phyloP scores from a whole-genome alignment of 2,329 filamentous ascomycete genomes.

The Cercospora beticola region DNA sequence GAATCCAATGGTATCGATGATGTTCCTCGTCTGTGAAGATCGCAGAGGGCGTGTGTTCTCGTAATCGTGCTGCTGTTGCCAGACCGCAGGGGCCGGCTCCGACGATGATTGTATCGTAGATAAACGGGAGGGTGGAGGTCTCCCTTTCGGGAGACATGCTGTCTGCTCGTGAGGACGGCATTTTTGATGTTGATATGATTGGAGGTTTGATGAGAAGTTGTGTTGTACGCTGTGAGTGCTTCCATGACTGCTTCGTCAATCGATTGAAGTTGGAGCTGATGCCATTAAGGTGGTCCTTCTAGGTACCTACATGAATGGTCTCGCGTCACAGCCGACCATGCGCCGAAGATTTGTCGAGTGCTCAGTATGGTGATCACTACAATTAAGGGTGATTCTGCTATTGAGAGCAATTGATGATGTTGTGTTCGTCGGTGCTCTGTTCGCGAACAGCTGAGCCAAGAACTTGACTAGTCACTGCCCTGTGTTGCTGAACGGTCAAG shows the following conservation, averaged over 20 bases:
- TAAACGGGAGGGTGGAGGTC: slow-evolving; percentile 20
- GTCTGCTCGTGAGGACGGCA: slow-evolving; percentile 21
- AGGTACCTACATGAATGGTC: slow-evolving; percentile 12
- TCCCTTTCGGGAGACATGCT: slow-evolving; percentile 22
- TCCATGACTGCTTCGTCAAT: not conserved
- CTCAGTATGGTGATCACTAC: not conserved
- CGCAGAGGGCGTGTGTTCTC: slow-evolving; percentile 71
- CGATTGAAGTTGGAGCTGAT: not conserved
- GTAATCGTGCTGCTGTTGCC: slow-evolving; percentile 68
- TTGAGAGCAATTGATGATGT: not conserved
- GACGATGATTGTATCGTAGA: slow-evolving; percentile 68
- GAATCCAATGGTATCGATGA: slow-evolving; percentile 75
- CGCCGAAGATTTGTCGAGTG: slow-evolving; percentile 10
- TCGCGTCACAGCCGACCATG: slow-evolving; percentile 9
- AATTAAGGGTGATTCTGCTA: not conserved
- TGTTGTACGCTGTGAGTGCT: not conserved
- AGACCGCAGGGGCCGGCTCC: slow-evolving; percentile 75
- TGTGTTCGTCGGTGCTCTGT: not conserved
- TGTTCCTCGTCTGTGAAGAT: slow-evolving; percentile 84
- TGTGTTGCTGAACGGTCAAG: too few relatives aligned
- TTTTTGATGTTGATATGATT: not conserved
- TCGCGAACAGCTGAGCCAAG: not conserved
- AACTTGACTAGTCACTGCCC: not conserved
- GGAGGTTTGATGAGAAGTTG: too few relatives aligned
- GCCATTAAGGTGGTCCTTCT: slow-evolving; percentile 19